Evolutionary conservation across 2,329 filamentous ascomycete species (phyloP), one percentile per base, ranked within the genome.

Genomic region (Colletotrichum tropicale): DNA sequence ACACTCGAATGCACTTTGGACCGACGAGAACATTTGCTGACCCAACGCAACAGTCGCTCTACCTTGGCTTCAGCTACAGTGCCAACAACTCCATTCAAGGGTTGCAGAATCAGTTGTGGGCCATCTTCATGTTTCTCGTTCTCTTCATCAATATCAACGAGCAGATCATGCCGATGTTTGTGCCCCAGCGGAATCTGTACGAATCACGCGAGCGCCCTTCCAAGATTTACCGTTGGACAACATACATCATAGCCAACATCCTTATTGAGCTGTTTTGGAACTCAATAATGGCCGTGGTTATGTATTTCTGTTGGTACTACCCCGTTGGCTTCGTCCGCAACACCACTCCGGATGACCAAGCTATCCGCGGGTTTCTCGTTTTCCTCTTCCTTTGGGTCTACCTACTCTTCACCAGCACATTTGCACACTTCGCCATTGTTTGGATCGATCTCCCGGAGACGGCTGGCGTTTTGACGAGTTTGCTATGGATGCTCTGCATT

Each of bases 181-280:
- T 94, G 60, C 89, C 90, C 1, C 92, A 94, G 78, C 90, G 93
- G 36, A 86, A 89, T 2, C 84, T 94, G 0, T 94, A 94, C 80
- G 93, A 94, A 82, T 91, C 91, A 8, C 91, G 92, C 21, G 93
- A 94, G 82, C 87, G 92, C 2, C 92, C 93, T 0, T 91, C 90
- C 15, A 93, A 93, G 81, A 88, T 91, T 1, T 94, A 94, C 82
- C 78, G 78, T 15, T 75, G 72, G 72, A 43, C 24, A 13, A 48
- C 55, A 10, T 75, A 92, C 6, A 91, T 94, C 81, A 84, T 93
- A 13, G 88, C 90, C 70, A 92, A 93, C 79, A 91, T 95, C 67
- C 81, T 93, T 9, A 92, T 94, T 69, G 94, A 95, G 81, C 83
- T 95, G 0, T 92, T 93, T 0, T 95, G 92, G 89, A 93, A 94